Percentiles rank a stretch among this genome's conserved stretches.
phyloP scores from a whole-genome alignment of 2,329 filamentous ascomycete species.

The Massarina eburnea region DNA sequence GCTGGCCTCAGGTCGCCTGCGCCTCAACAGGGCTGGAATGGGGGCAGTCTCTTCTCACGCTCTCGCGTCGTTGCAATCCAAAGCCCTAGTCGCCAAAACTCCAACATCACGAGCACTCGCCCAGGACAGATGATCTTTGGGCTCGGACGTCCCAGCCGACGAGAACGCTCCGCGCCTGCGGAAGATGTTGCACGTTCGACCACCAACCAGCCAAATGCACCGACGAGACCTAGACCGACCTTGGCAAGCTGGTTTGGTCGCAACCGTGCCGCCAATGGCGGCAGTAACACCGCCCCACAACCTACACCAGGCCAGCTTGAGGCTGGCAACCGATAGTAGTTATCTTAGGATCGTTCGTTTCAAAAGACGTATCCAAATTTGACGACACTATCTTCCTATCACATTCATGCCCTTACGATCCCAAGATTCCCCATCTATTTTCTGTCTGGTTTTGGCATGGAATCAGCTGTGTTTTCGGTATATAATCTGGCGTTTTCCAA shows the following conservation, averaged over 20 bases:
- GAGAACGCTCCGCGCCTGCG: constrained; percentile 15
- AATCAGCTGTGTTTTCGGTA: neutral
- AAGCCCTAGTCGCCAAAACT: constrained; percentile 9
- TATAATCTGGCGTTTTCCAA: constrained; percentile 1
- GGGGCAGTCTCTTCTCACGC: constrained; percentile 34
- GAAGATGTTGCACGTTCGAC: constrained; percentile 4
- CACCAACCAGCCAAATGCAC: neutral
- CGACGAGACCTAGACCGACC: constrained; percentile 15
- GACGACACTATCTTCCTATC: neutral
- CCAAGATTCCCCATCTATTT: constrained; percentile 2
- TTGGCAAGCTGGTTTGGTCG: constrained; percentile 34
- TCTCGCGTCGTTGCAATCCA: constrained; percentile 34
- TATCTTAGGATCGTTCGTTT: neutral
- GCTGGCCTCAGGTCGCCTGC: constrained; percentile 35
- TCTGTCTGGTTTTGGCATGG: neutral
- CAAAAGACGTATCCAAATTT: neutral
- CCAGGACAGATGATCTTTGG: constrained; percentile 15
- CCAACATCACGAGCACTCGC: constrained; percentile 5
- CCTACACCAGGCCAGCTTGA: constrained; percentile 42
- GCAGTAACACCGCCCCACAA: constrained; percentile 17
- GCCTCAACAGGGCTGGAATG: constrained; percentile 35
- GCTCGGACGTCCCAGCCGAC: constrained; percentile 29
- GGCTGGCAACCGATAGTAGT: constrained; percentile 34
- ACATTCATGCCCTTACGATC: constrained; percentile 4
- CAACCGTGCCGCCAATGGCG: constrained; percentile 21